A percentile compares a stretch with the other conserved stretches of the same genome.
These are phyloP conservation scores for Chrysanthemum makinoi DNA, from an alignment of 129 eudicot genomes.

Conservation along the genomic window DNA sequence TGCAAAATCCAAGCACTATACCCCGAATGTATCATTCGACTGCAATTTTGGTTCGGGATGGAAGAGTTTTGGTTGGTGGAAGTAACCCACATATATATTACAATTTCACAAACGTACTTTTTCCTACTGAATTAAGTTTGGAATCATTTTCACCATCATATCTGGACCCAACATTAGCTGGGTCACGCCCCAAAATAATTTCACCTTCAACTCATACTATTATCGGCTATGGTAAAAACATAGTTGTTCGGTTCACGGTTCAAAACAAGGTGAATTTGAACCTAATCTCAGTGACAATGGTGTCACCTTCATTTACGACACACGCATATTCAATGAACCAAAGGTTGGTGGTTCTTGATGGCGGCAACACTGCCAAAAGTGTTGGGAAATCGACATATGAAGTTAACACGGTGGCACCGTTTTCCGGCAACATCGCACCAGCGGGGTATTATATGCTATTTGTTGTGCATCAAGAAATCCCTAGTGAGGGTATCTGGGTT, in stretches of 20 bases:
- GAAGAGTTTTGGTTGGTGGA: conserved; percentile 63
- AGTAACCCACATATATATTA: conserved; percentile 60
- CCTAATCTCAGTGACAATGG: conserved; percentile 45
- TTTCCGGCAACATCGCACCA: conserved; percentile 49
- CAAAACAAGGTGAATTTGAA: conserved; percentile 21
- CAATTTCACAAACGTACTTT: conserved; percentile 50
- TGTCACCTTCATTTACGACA: conserved; percentile 68
- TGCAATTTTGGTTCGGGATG: conserved; percentile 56
- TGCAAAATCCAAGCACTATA: conserved; percentile 38
- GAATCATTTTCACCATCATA: conserved; percentile 79
- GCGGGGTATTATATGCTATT: conserved; percentile 57
- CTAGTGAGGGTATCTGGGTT: conserved; percentile 84
- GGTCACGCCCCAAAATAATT: conserved; percentile 53
- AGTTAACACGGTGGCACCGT: conserved; percentile 38
- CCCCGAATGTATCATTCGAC: conserved; percentile 76
- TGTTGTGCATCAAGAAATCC: conserved; percentile 62
- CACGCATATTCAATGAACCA: conserved; percentile 90
- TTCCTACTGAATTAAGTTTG: conserved; percentile 65
- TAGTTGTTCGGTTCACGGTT: conserved; percentile 38
- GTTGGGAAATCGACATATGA: conserved; percentile 36
- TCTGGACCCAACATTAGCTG: conserved; percentile 16
- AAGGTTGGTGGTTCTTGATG: conserved; percentile 51
- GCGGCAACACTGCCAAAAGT: conserved; percentile 12
- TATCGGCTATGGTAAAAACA: conserved; percentile 30
- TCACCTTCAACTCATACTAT: conserved; percentile 33